Evolutionary conservation across 495 filamentous ascomycete genomes (phyloP).

Genomic region (Podospora australis): DNA sequence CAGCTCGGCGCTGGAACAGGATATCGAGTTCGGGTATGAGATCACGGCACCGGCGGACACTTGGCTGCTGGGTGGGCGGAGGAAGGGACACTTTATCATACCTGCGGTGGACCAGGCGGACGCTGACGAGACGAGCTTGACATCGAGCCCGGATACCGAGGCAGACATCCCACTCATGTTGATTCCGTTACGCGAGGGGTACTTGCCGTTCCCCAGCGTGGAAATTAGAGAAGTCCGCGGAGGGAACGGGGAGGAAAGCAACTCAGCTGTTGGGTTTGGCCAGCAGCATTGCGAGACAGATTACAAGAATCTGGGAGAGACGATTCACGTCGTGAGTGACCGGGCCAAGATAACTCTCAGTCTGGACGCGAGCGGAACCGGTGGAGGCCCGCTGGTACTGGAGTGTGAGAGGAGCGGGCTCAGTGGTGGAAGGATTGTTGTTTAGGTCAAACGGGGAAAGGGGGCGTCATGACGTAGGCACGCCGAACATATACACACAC

Average conservation of each 20-base stretch:
- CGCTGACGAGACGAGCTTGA: constrained; percentile 41
- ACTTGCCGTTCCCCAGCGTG: constrained; percentile 65
- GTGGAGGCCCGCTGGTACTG: constrained; percentile 57
- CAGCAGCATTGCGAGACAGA: constrained; percentile 66
- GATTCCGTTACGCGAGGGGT: constrained; percentile 71
- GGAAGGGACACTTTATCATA: constrained; percentile 69
- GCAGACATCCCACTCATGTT: constrained; percentile 59
- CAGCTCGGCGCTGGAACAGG: constrained; percentile 32
- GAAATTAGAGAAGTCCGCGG: constrained; percentile 59
- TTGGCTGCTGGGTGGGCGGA: constrained; percentile 80
- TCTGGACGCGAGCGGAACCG: constrained; percentile 56
- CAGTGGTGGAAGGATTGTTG: constrained; percentile 32
- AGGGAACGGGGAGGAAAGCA: constrained; percentile 10
- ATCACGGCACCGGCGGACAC: constrained; percentile 65
- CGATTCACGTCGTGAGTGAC: constrained; percentile 69
- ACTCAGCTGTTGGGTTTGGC: not conserved
- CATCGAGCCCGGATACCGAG: constrained; percentile 34
- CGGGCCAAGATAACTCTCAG: constrained; percentile 69
- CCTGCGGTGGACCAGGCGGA: constrained; percentile 23
- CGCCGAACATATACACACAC: not conserved
- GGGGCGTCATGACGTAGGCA: not conserved
- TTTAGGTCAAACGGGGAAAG: constrained; percentile 2
- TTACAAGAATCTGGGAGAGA: constrained; percentile 68
- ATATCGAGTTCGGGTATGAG: constrained; percentile 79
- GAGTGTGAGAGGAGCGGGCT: constrained; percentile 42